Percentiles rank a stretch among this genome's conserved stretches.
phyloP scores from a whole-genome alignment of 1,284 basidiomycete species.

The Agroathelia rolfsii region DNA sequence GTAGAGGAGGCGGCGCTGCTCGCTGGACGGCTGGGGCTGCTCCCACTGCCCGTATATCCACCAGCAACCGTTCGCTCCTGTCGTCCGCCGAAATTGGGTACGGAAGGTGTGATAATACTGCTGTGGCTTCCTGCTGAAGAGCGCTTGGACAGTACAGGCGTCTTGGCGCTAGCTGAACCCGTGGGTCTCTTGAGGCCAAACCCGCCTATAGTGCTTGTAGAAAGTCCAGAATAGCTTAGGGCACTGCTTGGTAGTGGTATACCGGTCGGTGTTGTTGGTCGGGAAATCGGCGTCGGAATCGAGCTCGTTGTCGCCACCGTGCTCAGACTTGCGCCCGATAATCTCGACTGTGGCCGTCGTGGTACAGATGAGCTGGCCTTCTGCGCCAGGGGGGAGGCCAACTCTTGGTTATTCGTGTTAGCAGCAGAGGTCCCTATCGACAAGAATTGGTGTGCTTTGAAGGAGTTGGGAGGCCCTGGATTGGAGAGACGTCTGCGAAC shows the following conservation, averaged over 20 bases:
- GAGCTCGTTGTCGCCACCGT: conserved; percentile 48
- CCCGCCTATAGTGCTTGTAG: conserved; percentile 28
- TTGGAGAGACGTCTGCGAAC: conserved; percentile 51
- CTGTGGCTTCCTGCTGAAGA: conserved; percentile 42
- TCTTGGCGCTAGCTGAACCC: conserved; percentile 31
- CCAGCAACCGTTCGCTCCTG: conserved; percentile 18
- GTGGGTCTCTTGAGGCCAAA: conserved; percentile 49
- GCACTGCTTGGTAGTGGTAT: conserved; percentile 45
- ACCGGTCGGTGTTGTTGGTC: conserved; percentile 67
- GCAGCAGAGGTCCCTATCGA: conserved; percentile 29
- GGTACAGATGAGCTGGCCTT: conserved; percentile 32
- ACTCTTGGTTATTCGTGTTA: conserved; percentile 23
- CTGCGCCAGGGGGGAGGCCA: conserved; percentile 24
- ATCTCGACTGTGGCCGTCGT: conserved; percentile 57
- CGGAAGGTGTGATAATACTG: conserved; percentile 19
- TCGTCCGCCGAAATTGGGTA: conserved; percentile 20
- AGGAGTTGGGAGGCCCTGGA: conserved; percentile 35
- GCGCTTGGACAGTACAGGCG: conserved; percentile 40
- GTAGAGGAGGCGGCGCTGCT: conserved; percentile 28
- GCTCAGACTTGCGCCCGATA: conserved; percentile 49
- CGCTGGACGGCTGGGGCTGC: conserved; percentile 26
- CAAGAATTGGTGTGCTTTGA: conserved; percentile 26
- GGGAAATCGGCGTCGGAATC: conserved; percentile 56
- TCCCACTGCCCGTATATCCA: conserved; percentile 28
- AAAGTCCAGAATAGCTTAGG: conserved; percentile 23